Evolutionary conservation across 1,284 basidiomycete genomes (phyloP).

Genomic region (Clitocybe nebularis): DNA sequence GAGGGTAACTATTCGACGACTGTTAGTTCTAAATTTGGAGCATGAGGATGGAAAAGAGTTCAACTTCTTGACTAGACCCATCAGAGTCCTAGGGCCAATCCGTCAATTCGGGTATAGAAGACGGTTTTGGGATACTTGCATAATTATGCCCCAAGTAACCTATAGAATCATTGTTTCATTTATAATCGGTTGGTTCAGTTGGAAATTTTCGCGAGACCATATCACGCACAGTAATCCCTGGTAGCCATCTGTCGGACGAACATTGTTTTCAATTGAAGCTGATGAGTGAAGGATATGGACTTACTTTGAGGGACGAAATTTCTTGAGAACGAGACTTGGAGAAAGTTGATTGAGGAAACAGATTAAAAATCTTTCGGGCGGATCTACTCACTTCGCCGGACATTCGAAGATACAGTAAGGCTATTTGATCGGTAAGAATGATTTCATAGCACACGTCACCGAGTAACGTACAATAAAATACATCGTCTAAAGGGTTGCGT

Average conservation of each 20-base stretch:
- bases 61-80: constrained; percentile 7
- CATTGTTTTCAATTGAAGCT: background rate
- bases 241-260: constrained; percentile 15
- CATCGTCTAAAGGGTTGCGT: constrained; percentile 61
- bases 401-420: constrained; percentile 62
- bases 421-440: constrained; percentile 25
- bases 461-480: constrained; percentile 55
- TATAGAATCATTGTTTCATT: background rate
- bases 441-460: background rate
- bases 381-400: constrained; percentile 45
- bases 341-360: background rate
- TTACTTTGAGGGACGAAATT: constrained; percentile 19
- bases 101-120: background rate
- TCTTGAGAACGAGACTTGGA: constrained; percentile 19
- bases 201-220: background rate
- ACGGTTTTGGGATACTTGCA: constrained; percentile 9
- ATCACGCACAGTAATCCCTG: constrained; percentile 19
- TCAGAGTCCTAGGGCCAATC: constrained; percentile 1
- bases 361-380: background rate
- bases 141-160: constrained; percentile 17
- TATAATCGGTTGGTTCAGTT: background rate
- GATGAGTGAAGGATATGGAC: background rate
- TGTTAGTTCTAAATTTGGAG: constrained; percentile 6
- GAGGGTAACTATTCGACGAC: constrained; percentile 58
- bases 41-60: constrained; percentile 12